Evolutionary conservation across 306 rosid species (phyloP), one percentile per base, ranked within the genome.

Genomic region (Glycyrrhiza uralensis): DNA sequence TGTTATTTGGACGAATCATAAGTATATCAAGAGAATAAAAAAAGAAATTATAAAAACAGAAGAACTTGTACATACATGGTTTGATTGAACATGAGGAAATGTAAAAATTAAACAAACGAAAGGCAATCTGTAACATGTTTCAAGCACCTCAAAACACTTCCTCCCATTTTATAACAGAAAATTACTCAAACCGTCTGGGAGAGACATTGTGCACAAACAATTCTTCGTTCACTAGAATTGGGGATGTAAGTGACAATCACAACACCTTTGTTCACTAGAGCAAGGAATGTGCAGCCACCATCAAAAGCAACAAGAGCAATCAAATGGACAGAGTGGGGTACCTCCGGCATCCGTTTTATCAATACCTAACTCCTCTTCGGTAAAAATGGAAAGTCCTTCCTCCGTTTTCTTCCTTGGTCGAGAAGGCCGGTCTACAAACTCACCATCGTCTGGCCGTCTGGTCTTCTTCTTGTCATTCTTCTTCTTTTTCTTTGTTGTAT

Each of bases 281-380:
- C 19, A 63, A 69, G n/a, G 9, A 60, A n/a, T n/a, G n/a, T n/a
- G 59, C 26, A 57, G 24, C 62, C n/a, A 29, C 50, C 78, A 57
- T 87, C 78, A 89, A 68, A 87, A 92, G 87, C 96, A 92, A 75
- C 96, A 92, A 52, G 88, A 78, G 57, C 97, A 92, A 80, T 92
- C 96, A 79, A 92, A 92, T 44, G 97, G 97, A 66, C 94, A 92
- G 26, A 89, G 88, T 1, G 88, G 80, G 7, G 97, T 92, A 75
- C 51, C 78, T 75, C 97, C 97, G 39, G 89, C 96, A 71, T 86
- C 88, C 6, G 69, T 69, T 4, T 74, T 89, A 72, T 22, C 49
- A 63, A 88, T 20, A 50, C 91, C 76, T 82, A 92, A 76, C 72
- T 90, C 96, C 32, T 92, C 95, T 77, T 90, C 95, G 1, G 86